Evolutionary conservation across 2,329 filamentous ascomycete genomes (phyloP), one percentile per base, ranked within the genome.

Genomic region (Ophiostoma montium): DNA sequence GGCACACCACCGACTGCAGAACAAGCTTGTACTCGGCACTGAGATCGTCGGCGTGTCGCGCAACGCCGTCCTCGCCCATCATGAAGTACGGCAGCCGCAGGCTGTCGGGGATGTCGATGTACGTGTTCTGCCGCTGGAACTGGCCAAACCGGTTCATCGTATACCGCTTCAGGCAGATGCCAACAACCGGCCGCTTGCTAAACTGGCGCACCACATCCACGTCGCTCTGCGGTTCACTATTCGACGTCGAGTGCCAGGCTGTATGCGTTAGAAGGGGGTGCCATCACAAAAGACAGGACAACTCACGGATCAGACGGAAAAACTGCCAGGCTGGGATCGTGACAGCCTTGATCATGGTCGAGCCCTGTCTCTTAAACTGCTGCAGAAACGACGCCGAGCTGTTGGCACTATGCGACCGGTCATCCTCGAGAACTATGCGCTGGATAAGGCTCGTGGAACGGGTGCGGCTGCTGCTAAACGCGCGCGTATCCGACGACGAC

Each of bases 301-400:
- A 58, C 84, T 67, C 69, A 88, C 84, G 89, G 58, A 95, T 87
- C 23, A 96, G 70, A 59, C 85, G 87, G 66, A 95, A 96, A 60
- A 96, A 95, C 59, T 95, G 90, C 88, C 89, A 96, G 2, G 92
- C 92, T 35, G 90, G 90, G 70, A 96, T 95, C 51, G 90, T 82
- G 13, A 96, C 84, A 58, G 94, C 89, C 60, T 90, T 95, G 56
- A 67, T 71, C 50, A 72, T 69, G 2, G 67, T 71, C 12, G 73
- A 75, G 57, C 69, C 63, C 60, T 71, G 61, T 56, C 61, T 63
- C 58, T 68, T 63, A 56, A 65, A 62, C 62, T 68, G 67, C 53
- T 68, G 65, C 36, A 70, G 61, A 30, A 72, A 59, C 13, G 61
- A 67, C 15, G 62, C 59, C 13, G 66, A 61, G 2, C 72, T 68